Evolutionary conservation across 257 asterid species (phyloP), one percentile per base, ranked within the genome.

Genomic region (Nicotiana attenuata): DNA sequence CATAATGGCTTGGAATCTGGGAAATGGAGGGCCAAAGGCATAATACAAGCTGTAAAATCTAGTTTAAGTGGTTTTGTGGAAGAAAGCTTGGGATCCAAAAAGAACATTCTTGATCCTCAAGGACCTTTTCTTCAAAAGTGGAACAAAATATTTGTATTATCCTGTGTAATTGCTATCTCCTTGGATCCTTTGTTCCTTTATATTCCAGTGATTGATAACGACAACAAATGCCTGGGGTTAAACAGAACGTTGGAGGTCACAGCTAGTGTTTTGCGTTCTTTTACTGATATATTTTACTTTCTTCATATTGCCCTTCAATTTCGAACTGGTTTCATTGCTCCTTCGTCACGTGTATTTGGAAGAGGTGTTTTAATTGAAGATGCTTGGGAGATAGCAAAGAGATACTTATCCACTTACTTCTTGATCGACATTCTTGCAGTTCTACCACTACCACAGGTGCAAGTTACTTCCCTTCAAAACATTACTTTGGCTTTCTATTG

Each of bases 391-490:
- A 94, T 96, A 65, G 98, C 99, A 76, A 94, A 91, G 91, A 90
- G 97, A 90, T 96, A 96, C 87, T 84, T 96, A 82, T 85, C 98
- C 29, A 90, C 97, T 15, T 87, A 93, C 89, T 94, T 96, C 86
- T 83, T 90, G 81, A 90, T 96, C 59, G 99, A 94, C 85, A 83
- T 94, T 86, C 98, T 94, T 65, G 98, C 99, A 7, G 97, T 96
- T 87, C 97, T 94, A 66, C 99, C 99, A 0, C 88, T 96, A 84
- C 99, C 99, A 41, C 99, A 96, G 97, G 99, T 95, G 80, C 81
- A 86, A 65, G 28, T 77, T 24, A 55, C 41, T 82, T 66, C 59
- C 57, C 60, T 52, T 71, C 35, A 22, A 71, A 71, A 20, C 10
- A 31, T 71, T 45, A 45, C 19, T 10, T 41, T 69, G 77, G 56